These are phyloP conservation scores for Neofusicoccum sp. DNA, from an alignment of 2,329 filamentous ascomycete species.

Conservation along the genomic window DNA sequence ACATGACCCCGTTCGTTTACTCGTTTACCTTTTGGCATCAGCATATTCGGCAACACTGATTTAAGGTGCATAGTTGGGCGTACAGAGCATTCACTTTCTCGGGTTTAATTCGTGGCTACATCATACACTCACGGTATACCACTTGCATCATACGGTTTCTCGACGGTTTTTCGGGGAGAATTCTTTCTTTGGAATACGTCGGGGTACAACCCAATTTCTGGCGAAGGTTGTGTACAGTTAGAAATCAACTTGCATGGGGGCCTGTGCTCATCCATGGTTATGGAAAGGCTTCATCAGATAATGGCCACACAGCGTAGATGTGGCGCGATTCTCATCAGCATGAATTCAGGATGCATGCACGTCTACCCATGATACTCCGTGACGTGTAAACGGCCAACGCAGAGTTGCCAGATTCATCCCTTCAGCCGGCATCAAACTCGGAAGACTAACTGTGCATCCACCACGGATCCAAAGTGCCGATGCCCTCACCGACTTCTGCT, in stretches of 20 bases:
- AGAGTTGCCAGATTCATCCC: not conserved
- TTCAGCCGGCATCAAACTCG: not conserved
- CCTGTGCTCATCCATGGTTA: not conserved
- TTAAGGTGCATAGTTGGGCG: slow-evolving; percentile 3
- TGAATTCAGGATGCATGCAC: not conserved
- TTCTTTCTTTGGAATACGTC: not conserved
- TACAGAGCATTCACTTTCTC: not conserved
- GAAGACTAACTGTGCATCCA: not conserved
- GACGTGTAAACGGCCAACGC: not conserved
- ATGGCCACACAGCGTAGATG: not conserved
- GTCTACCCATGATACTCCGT: not conserved
- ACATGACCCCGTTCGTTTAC: not conserved
- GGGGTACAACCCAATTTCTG: not conserved
- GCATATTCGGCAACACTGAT: not conserved
- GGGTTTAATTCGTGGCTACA: not conserved
- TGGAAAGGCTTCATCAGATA: not conserved
- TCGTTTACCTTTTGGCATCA: not conserved
- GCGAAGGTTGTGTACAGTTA: not conserved
- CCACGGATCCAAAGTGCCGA: not conserved
- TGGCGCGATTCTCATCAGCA: not conserved
- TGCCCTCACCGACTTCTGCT: not conserved
- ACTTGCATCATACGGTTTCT: not conserved
- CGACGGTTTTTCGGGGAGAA: not conserved
- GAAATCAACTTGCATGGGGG: not conserved
- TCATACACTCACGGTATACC: not conserved